phyloP scores from a whole-genome alignment of 73 alveolate genomes.

The Symbiodinium pilosum region DNA sequence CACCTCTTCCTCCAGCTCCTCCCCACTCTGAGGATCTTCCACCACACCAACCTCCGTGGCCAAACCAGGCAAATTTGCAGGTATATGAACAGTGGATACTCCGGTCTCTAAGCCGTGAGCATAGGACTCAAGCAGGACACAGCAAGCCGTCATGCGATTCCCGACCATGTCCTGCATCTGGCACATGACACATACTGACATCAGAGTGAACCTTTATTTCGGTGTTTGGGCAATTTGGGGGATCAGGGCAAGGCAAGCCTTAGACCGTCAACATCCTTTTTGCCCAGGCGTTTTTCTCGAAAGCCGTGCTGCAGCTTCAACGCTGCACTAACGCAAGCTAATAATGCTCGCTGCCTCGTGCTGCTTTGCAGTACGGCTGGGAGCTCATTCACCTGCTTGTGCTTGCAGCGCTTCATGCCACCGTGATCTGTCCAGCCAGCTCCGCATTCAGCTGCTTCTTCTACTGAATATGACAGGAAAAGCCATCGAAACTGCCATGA shows the following conservation, averaged over 20 bases:
- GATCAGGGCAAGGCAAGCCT: background rate
- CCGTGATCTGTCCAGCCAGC: too few relatives aligned
- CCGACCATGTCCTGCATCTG: slow-evolving; percentile 23
- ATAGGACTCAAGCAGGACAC: background rate
- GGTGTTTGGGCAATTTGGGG: too few relatives aligned
- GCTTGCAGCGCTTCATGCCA: too few relatives aligned
- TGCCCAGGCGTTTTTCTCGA: background rate
- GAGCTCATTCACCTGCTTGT: too few relatives aligned
- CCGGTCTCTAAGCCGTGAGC: background rate
- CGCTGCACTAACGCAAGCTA: too few relatives aligned
- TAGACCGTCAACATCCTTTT: background rate
- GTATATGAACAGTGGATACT: background rate
- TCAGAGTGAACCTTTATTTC: background rate
- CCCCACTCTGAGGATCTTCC: background rate
- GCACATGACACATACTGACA: too few relatives aligned
- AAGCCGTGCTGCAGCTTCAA: background rate
- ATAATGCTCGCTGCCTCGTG: too few relatives aligned
- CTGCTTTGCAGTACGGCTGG: too few relatives aligned
- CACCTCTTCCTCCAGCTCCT: background rate
- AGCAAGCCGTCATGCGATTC: background rate
- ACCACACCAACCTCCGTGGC: background rate
- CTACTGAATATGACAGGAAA: too few relatives aligned
- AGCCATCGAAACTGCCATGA: too few relatives aligned
- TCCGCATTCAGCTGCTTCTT: too few relatives aligned
- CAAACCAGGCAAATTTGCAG: background rate